Base-by-base conservation (phyloP, 176 grass and related monocot species). In the Raddia guianensis region DNA sequence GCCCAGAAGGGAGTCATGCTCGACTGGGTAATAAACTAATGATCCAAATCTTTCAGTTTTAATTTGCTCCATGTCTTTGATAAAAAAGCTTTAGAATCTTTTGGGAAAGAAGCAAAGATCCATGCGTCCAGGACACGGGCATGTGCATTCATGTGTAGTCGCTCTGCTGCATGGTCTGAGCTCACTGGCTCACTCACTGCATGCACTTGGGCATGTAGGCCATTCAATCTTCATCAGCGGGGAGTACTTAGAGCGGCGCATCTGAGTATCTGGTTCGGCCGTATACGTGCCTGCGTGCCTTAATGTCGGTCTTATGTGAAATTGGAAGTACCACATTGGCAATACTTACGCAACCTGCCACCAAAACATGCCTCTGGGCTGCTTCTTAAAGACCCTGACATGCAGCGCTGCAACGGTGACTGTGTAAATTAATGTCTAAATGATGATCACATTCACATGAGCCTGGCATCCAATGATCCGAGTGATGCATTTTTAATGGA, bases 1-100 rank as follows among this genome's bases (percentile, higher is more conserved):
- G 14, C 12, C 74, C 70, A 83, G 8, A 90, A 88, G 32, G 86
- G 89, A 3, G 82, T 86, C 76, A 89, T 94, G 86, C 86, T 94
- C 0, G 92, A 89, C 11, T 94, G 92, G 92, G 92, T 93, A 27
- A 27, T 27, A 27, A 27, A 27, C 27, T 27, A 27, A 27, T 27
- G 27, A 27, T 27, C 27, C 27, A 0, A 27, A 27, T 27, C 27
- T 27, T 27, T 27, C 27, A 27, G 27, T 27, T 27, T 27, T 27
- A 27, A 27, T 27, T 27, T 27, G 27, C 27, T 27, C 27, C 27
- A 40, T 40, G 37, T 3, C 40, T 82, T 83, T 12, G 49, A 47
- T 34, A 68, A 83, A 75, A 27, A 27, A 27, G 49, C 9, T 47
- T 42, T 14, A 13, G 48, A 42, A 63, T 82, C 15, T 73, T 50